A percentile compares a stretch with the other conserved stretches of the same genome.
Evolutionary conservation across 352 stramenopile species (phyloP).

Genomic region (Aphanomyces cochlioides): DNA sequence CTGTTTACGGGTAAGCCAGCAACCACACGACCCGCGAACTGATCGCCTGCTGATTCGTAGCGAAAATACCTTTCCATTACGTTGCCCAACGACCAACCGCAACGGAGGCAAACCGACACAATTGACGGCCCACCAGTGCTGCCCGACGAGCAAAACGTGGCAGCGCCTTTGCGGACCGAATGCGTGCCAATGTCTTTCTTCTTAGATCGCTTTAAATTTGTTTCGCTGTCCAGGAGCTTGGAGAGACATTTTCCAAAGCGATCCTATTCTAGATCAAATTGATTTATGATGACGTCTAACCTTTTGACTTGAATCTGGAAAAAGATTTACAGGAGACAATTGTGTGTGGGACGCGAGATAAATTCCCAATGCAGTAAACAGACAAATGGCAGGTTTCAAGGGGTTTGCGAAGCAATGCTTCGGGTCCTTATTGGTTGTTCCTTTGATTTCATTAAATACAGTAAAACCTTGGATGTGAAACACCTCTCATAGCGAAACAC

Average conservation of each 20-base stretch:
- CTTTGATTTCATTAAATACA: background rate
- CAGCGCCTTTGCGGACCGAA: slow-evolving; percentile 28
- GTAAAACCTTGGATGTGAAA: no score
- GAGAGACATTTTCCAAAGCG: slow-evolving; percentile 7
- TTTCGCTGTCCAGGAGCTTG: slow-evolving; percentile 12
- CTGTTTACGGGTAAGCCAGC: slow-evolving; percentile 21
- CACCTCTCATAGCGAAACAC: no score
- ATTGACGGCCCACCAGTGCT: slow-evolving; percentile 20
- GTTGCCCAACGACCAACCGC: slow-evolving; percentile 20
- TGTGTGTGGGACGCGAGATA: slow-evolving; percentile 25
- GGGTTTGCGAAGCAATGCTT: slow-evolving; percentile 41
- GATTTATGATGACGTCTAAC: background rate
- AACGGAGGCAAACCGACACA: slow-evolving; percentile 23
- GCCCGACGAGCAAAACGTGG: slow-evolving; percentile 27
- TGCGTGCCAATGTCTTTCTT: background rate
- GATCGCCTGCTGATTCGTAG: slow-evolving; percentile 21
- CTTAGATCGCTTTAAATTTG: background rate
- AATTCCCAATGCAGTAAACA: slow-evolving; percentile 36
- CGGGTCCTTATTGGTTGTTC: slow-evolving; percentile 29
- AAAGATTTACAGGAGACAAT: background rate
- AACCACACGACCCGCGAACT: slow-evolving; percentile 23
- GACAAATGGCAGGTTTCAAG: slow-evolving; percentile 34
- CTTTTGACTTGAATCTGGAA: slow-evolving; percentile 16
- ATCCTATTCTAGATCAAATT: slow-evolving; percentile 3
- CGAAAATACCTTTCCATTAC: slow-evolving; percentile 25